These are phyloP conservation scores for Mycena filopes DNA, from an alignment of 768 basidiomycete genomes.

Conservation along the genomic window DNA sequence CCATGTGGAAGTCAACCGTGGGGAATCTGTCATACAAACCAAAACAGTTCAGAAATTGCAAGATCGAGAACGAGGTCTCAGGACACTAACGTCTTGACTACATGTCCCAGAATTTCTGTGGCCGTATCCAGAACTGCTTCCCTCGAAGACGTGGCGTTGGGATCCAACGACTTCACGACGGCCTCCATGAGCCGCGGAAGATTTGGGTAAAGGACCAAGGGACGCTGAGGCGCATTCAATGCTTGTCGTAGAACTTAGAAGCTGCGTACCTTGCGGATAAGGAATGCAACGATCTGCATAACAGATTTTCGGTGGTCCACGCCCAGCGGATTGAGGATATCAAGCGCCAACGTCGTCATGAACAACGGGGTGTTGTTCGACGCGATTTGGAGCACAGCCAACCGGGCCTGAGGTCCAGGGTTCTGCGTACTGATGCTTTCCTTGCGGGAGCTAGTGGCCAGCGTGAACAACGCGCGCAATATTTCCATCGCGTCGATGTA, in stretches of 20 bases:
- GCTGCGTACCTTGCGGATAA: conserved; percentile 82
- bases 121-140: conserved; percentile 92
- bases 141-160: conserved; percentile 77
- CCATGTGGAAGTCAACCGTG: conserved; percentile 91
- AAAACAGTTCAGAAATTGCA: background rate
- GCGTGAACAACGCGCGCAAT: conserved; percentile 81
- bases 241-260: background rate
- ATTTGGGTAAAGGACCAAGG: conserved; percentile 84
- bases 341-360: conserved; percentile 93
- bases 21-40: conserved; percentile 93
- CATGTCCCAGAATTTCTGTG: conserved; percentile 92
- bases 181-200: conserved; percentile 91
- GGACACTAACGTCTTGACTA: conserved; percentile 87
- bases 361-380: conserved; percentile 86
- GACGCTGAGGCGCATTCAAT: conserved; percentile 61
- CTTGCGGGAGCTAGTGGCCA: conserved; percentile 79
- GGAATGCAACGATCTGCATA: conserved; percentile 92
- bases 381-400: conserved; percentile 88
- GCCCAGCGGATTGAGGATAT: conserved; percentile 82
- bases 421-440: conserved; percentile 77
- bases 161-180: conserved; percentile 96
- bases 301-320: conserved; percentile 86
- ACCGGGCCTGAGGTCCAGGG: conserved; percentile 79
- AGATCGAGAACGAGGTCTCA: background rate
- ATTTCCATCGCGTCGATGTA: conserved; percentile 92